Percentiles rank a stretch among this genome's conserved stretches.
phyloP scores from a whole-genome alignment of 208 protist species.

The Wallacemonas sp. region DNA sequence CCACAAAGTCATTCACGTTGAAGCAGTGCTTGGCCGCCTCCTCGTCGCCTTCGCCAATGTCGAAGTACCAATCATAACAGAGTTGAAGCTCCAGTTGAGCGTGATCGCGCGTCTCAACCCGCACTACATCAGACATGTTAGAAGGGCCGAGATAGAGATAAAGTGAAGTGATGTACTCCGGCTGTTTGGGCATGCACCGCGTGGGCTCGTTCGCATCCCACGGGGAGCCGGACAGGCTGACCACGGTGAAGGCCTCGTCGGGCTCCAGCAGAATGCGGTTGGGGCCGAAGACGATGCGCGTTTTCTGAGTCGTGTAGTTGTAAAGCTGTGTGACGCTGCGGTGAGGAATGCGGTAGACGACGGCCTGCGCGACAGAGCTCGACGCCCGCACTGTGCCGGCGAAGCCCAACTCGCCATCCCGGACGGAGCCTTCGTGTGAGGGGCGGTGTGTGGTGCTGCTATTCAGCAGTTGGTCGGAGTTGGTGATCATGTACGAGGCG shows the following conservation, averaged over 20 bases:
- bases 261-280: conserved; percentile 76
- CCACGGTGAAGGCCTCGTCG: conserved; percentile 84
- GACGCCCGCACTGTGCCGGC: conserved; percentile 30
- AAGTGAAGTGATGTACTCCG: conserved; percentile 65
- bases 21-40: conserved; percentile 68
- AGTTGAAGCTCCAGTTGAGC: conserved; percentile 84
- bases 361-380: conserved; percentile 41
- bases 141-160: conserved; percentile 93
- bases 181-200: conserved; percentile 73
- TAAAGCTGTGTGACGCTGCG: conserved; percentile 95
- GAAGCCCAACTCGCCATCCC: conserved; percentile 45
- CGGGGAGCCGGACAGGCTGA: conserved; percentile 87
- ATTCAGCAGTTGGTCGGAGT: conserved; percentile 10
- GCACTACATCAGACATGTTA: conserved; percentile 94
- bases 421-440: not conserved
- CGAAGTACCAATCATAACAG: conserved; percentile 91
- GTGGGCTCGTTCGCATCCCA: conserved; percentile 80
- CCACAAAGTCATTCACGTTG: conserved; percentile 84
- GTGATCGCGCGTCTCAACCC: conserved; percentile 89
- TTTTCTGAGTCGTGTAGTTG: conserved; percentile 90
- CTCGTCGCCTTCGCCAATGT: conserved; percentile 57
- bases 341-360: conserved; percentile 94
- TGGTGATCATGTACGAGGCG: conserved; percentile 40
- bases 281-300: conserved; percentile 86
- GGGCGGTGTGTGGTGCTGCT: not conserved